A percentile compares a stretch with the other conserved stretches of the same genome.
phyloP scores from a whole-genome alignment of 2,329 filamentous ascomycete species.

The Aspergillus sp. region DNA sequence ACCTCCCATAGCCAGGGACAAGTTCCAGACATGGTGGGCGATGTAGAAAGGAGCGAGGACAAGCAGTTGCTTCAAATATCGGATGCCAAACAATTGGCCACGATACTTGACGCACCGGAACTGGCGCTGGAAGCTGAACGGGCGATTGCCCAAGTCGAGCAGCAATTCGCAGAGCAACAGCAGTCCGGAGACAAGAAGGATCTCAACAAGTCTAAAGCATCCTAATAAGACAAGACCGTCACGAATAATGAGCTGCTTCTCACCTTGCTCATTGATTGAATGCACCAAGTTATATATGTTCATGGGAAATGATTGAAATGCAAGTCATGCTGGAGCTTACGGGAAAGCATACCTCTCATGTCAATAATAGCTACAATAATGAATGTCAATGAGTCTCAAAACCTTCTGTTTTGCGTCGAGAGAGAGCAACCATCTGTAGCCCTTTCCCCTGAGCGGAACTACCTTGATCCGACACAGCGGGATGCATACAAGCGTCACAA shows the following conservation, averaged over 20 bases:
- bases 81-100: constrained; percentile 51
- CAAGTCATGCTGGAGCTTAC: too few species aligned
- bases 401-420: too few species aligned
- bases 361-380: too few species aligned
- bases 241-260: neutral
- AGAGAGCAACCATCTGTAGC: too few species aligned
- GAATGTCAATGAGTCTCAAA: too few species aligned
- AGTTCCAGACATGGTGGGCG: constrained; percentile 23
- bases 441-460: constrained; percentile 18
- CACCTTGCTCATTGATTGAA: too few species aligned
- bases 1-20: constrained; percentile 20
- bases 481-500: constrained; percentile 11
- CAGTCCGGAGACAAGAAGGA: constrained; percentile 11
- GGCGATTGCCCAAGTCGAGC: constrained; percentile 63
- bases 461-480: constrained; percentile 18
- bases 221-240: constrained; percentile 5
- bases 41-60: constrained; percentile 36
- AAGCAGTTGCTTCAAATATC: constrained; percentile 37
- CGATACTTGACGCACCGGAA: constrained; percentile 59
- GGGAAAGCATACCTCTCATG: too few species aligned
- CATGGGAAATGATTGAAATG: too few species aligned
- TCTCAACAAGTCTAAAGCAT: constrained; percentile 2
- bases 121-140: constrained; percentile 65
- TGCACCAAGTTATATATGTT: too few species aligned
- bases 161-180: constrained; percentile 24